Evolutionary conservation across 2,329 filamentous ascomycete genomes (phyloP), one percentile per base, ranked within the genome.

Genomic region (Colletotrichum simmondsii): DNA sequence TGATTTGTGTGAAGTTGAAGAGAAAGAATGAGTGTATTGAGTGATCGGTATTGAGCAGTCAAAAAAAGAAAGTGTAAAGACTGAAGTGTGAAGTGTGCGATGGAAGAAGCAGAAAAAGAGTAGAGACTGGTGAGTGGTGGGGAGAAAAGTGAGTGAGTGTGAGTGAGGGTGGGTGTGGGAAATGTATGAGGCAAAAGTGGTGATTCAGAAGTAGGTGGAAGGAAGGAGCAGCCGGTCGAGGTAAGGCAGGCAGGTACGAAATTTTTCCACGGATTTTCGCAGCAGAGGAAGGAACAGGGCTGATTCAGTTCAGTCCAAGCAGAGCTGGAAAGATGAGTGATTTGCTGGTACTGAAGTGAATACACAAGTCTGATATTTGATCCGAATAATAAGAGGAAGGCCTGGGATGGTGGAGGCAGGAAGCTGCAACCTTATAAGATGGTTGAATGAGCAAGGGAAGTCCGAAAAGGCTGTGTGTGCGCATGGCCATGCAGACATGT

Each of bases 371-470:
- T 57, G 59, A 46, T 65, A 57, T 65, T 65, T 54, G 58, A 37
- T 68, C 54, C 30, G 35, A 71, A 65, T 59, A n/a, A 32, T 24
- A 22, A 6, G 24, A 37, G 46, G 54, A 16, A 54, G 52, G 12
- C 16, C 26, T 22, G 22, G 69, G 24, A 69, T 28, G 35, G 67
- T 35, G 59, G 57, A 37, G 71, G 64, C 56, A 32, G 52, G 56
- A 32, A 26, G 37, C 68, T 56, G 52, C 71, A 73, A 72, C 68
- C 71, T 73, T 73, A 73, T 73, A 73, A 67, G 49, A 66, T 16
- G n/a, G 46, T 35, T 30, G 65, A 58, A 46, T 14, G 35, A 37
- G 37, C 22, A 57, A 56, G 62, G 16, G 52, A 65, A 49, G 22
- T 32, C 16, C 10, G 22, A 32, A 8, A 56, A 56, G 52, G 49